These are phyloP conservation scores for Lasiodiplodia sp. DNA, from an alignment of 2,329 filamentous ascomycete species.

Conservation along the genomic window DNA sequence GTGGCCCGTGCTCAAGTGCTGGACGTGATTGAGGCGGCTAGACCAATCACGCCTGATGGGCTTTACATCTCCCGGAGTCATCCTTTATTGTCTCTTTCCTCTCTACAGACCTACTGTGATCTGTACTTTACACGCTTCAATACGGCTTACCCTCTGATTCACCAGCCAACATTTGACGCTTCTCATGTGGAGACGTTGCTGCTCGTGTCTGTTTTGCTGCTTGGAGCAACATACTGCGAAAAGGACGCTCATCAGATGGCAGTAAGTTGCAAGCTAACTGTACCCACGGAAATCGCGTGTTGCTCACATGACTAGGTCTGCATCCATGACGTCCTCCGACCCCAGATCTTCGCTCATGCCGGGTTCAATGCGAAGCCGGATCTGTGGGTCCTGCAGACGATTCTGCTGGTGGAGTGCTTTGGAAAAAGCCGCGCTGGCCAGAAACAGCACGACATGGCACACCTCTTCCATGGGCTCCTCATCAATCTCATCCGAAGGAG, in stretches of 20 bases:
- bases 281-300: neutral
- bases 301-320: slow-evolving; percentile 51
- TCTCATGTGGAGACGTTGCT: slow-evolving; percentile 59
- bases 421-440: slow-evolving; percentile 69
- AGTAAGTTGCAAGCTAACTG: slow-evolving; percentile 39
- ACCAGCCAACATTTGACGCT: slow-evolving; percentile 64
- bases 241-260: slow-evolving; percentile 67
- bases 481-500: slow-evolving; percentile 64
- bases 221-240: slow-evolving; percentile 68
- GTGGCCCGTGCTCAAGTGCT: slow-evolving; percentile 53
- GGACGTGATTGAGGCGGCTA: slow-evolving; percentile 58
- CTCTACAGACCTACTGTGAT: slow-evolving; percentile 64
- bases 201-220: slow-evolving; percentile 61
- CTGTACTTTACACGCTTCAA: slow-evolving; percentile 69
- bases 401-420: slow-evolving; percentile 69
- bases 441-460: slow-evolving; percentile 69
- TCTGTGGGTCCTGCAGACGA: slow-evolving; percentile 67
- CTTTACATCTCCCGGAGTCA: slow-evolving; percentile 57
- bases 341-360: slow-evolving; percentile 65
- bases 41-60: slow-evolving; percentile 58
- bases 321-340: slow-evolving; percentile 66
- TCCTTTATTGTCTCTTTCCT: slow-evolving; percentile 58
- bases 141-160: slow-evolving; percentile 65
- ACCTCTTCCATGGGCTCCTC: slow-evolving; percentile 64
- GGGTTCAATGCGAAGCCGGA: slow-evolving; percentile 66